Conservation (phyloP, 2,329 filamentous ascomycete genomes). For the Cordyceps tenuipes region DNA sequence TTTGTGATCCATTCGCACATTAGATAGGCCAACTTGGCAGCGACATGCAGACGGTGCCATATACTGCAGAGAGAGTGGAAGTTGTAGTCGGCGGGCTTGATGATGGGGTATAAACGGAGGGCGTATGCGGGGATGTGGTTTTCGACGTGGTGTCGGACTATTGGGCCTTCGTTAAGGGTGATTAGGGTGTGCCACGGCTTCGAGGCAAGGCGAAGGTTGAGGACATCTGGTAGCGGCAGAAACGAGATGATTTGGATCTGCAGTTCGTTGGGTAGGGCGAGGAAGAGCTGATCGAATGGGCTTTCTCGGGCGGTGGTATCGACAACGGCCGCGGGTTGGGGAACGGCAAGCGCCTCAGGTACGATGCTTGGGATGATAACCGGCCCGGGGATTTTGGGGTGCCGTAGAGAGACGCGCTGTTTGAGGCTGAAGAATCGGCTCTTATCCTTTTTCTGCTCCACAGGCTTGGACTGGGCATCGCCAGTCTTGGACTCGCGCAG, state of each 20-base stretch:
- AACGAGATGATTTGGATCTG: conserved; percentile 55
- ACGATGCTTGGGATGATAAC: conserved; percentile 14
- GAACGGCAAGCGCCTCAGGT: neutral
- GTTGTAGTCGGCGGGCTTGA: conserved; percentile 39
- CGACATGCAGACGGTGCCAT: conserved; percentile 58
- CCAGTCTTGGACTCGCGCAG: conserved; percentile 32
- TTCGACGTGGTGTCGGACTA: conserved; percentile 52
- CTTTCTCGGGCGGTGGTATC: conserved; percentile 22
- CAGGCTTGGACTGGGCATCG: conserved; percentile 23
- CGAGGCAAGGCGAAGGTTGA: conserved; percentile 51
- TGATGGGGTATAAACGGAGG: conserved; percentile 48
- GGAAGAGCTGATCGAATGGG: conserved; percentile 49
- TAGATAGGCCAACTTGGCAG: conserved; percentile 51
- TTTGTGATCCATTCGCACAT: conserved; percentile 59
- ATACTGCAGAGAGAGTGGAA: conserved; percentile 56
- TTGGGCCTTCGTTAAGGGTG: conserved; percentile 50
- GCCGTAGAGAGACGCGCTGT: conserved; percentile 29
- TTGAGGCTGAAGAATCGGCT: conserved; percentile 34
- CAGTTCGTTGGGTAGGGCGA: conserved; percentile 50
- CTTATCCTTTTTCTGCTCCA: conserved; percentile 33
- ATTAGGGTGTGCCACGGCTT: conserved; percentile 52
- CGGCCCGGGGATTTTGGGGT: conserved; percentile 20
- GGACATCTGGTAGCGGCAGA: conserved; percentile 50
- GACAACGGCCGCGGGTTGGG: neutral
- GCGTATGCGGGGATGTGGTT: conserved; percentile 54